Evolutionary conservation across 2,329 filamentous ascomycete genomes (phyloP).

Genomic region (Metarhizium guizhouense): DNA sequence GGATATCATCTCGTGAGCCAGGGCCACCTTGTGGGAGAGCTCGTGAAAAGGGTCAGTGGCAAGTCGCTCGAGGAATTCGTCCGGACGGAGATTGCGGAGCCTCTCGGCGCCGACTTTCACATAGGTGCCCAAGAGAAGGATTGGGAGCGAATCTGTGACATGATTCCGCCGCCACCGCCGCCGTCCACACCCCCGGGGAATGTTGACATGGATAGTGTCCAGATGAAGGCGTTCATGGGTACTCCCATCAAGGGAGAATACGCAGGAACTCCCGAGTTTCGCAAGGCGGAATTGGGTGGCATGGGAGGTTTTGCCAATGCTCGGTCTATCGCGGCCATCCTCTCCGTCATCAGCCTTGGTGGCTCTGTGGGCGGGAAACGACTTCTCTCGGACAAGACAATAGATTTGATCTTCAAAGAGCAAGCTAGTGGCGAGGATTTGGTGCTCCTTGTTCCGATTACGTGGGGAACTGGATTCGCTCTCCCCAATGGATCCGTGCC

Average conservation of each 20-base stretch:
- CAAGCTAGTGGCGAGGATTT: slow-evolving; percentile 30
- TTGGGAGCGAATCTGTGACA: slow-evolving; percentile 28
- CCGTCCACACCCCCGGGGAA: slow-evolving; percentile 5
- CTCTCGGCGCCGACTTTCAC: slow-evolving; percentile 36
- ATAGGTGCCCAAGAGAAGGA: slow-evolving; percentile 33
- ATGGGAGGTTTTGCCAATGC: too few relatives aligned
- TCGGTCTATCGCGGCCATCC: too few relatives aligned
- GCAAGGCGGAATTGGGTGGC: too few relatives aligned
- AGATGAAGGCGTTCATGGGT: too few relatives aligned
- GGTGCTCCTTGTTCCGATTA: slow-evolving; percentile 18
- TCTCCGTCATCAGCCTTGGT: slow-evolving; percentile 11
- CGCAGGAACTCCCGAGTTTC: too few relatives aligned
- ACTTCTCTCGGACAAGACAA: slow-evolving; percentile 29
- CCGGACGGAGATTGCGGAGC: slow-evolving; percentile 24
- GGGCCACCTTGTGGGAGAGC: slow-evolving; percentile 33
- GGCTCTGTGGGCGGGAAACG: slow-evolving; percentile 10
- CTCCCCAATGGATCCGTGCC: background rate
- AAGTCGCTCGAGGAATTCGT: slow-evolving; percentile 24
- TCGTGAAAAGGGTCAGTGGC: background rate
- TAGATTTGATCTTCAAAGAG: slow-evolving; percentile 35
- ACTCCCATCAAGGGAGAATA: background rate
- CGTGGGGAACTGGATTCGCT: slow-evolving; percentile 34
- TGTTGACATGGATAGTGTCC: too few relatives aligned
- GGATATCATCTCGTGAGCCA: slow-evolving; percentile 32
- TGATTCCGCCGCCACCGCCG: slow-evolving; percentile 19